Conservation (phyloP, 1,139 yeast genomes). For the Blastobotrys capitulatus region DNA sequence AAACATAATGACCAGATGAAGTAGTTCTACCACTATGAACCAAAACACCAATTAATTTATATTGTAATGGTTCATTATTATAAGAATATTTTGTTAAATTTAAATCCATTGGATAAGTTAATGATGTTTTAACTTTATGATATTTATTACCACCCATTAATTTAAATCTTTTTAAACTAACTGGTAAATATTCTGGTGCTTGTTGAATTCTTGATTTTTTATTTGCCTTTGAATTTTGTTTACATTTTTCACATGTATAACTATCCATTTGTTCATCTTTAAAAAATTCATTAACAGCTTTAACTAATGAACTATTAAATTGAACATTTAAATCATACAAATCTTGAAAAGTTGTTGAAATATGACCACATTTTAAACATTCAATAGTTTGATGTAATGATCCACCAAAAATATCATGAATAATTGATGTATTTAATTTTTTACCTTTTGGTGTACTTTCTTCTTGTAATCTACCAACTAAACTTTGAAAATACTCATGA, state of each 20-base stretch:
- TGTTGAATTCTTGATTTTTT: slow-evolving; percentile 69
- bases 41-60: slow-evolving; percentile 77
- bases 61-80: slow-evolving; percentile 45
- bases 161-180: slow-evolving; percentile 85
- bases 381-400: slow-evolving; percentile 75
- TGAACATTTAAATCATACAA: slow-evolving; percentile 80
- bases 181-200: slow-evolving; percentile 82
- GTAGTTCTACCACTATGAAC: slow-evolving; percentile 94
- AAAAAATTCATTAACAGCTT: slow-evolving; percentile 73
- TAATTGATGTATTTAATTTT: slow-evolving; percentile 72
- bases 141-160: slow-evolving; percentile 39
- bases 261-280: slow-evolving; percentile 53
- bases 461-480: slow-evolving; percentile 82
- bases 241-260: slow-evolving; percentile 84
- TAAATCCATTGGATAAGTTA: slow-evolving; percentile 69
- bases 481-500: slow-evolving; percentile 92
- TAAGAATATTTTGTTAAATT: slow-evolving; percentile 63
- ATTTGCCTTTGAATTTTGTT: slow-evolving; percentile 66
- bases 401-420: slow-evolving; percentile 94
- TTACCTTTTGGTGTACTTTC: slow-evolving; percentile 86
- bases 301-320: slow-evolving; percentile 50
- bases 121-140: slow-evolving; percentile 82
- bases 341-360: slow-evolving; percentile 89
- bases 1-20: slow-evolving; percentile 88
- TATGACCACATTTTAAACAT: slow-evolving; percentile 71